Evolutionary conservation across 345 rosid genomes (phyloP).

Genomic region (Ailanthus altissimus): DNA sequence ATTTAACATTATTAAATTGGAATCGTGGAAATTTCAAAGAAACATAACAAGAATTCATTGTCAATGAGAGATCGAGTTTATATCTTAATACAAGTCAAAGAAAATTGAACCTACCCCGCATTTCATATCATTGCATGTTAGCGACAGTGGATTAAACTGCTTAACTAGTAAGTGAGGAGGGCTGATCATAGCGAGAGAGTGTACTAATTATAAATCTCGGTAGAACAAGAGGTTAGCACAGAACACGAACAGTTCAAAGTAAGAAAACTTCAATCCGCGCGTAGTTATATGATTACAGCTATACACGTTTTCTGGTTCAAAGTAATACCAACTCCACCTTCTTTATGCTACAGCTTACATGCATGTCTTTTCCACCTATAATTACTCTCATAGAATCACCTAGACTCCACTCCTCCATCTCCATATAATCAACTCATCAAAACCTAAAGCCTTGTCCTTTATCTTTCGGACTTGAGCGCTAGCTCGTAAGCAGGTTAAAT

Average conservation of each 20-base stretch:
- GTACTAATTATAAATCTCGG: no score
- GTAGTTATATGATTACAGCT: conserved; percentile 7
- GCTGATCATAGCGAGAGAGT: no score
- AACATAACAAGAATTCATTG: no score
- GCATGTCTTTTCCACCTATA: conserved; percentile 19
- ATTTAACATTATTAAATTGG: no score
- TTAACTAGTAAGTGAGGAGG: no score
- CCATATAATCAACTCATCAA: neutral
- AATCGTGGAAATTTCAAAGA: neutral
- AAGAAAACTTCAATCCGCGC: conserved; percentile 14
- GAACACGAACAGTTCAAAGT: conserved; percentile 2
- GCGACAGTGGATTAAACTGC: no score
- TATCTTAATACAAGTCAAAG: neutral
- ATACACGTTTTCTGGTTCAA: conserved; percentile 17
- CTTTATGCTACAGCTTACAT: no score
- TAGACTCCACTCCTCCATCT: neutral
- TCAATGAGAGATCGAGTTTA: neutral
- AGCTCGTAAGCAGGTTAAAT: neutral
- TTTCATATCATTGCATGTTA: no score
- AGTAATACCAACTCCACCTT: conserved; percentile 23
- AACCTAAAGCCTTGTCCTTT: neutral
- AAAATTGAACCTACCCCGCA: neutral
- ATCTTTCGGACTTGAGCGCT: neutral
- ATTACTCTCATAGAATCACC: neutral
- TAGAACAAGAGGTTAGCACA: neutral